These are phyloP conservation scores for Perilla frutescens DNA, from an alignment of 257 asterid genomes.

Conservation along the genomic window DNA sequence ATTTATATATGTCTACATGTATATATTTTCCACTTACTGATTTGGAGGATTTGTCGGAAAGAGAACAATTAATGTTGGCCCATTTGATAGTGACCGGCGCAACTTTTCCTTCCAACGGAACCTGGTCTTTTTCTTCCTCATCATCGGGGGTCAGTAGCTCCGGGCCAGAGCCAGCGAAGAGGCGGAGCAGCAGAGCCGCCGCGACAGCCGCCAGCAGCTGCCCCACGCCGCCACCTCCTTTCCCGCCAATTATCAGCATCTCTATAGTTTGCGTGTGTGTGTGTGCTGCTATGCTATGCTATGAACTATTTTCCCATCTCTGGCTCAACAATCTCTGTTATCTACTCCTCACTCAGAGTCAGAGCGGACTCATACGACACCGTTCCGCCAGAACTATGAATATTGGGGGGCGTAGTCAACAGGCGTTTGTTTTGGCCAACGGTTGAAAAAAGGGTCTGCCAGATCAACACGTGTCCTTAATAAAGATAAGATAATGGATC, in stretches of 20 bases:
- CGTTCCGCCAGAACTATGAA: conserved; percentile 19
- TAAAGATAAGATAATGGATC: conserved; percentile 34
- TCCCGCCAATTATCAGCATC: conserved; percentile 70
- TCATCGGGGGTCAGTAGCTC: conserved; percentile 56
- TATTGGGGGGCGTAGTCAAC: not conserved
- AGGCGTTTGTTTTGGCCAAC: conserved; percentile 7
- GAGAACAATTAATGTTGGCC: conserved; percentile 78
- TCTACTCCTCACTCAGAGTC: conserved; percentile 17
- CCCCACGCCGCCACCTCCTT: conserved; percentile 75
- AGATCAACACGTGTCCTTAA: conserved; percentile 45
- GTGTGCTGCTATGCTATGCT: too few species aligned
- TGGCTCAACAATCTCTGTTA: not conserved
- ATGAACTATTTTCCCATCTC: not conserved
- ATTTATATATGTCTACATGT: not conserved
- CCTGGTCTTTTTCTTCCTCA: conserved; percentile 44
- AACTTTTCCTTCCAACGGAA: conserved; percentile 59
- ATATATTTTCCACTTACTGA: conserved; percentile 49
- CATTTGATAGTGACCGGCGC: conserved; percentile 76
- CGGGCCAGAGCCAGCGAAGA: conserved; percentile 73
- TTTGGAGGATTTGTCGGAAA: conserved; percentile 72
- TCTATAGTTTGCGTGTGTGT: conserved; percentile 7
- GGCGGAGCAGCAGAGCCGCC: conserved; percentile 83
- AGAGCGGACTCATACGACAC: conserved; percentile 26
- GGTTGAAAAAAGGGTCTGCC: conserved; percentile 12
- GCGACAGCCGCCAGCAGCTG: conserved; percentile 84